A percentile compares a stretch with the other conserved stretches of the same genome.
These are phyloP conservation scores for Russula abietina DNA, from an alignment of 768 basidiomycete species.

Conservation along the genomic window DNA sequence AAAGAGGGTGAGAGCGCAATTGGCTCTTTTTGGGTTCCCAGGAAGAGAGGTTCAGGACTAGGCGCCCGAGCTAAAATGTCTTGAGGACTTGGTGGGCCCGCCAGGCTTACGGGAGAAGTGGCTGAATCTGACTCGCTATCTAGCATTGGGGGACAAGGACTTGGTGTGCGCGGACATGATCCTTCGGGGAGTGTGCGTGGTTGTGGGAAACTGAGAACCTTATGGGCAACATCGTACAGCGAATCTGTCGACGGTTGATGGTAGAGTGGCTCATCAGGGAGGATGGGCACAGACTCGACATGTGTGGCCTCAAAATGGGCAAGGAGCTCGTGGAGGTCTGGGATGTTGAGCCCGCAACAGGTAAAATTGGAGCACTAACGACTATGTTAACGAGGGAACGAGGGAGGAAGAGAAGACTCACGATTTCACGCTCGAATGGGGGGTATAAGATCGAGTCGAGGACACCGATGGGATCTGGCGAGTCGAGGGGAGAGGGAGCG, in stretches of 20 bases:
- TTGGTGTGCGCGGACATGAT: conserved; percentile 16
- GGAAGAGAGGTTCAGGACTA: not conserved
- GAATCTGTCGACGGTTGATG: conserved; percentile 18
- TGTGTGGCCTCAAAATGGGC: conserved; percentile 46
- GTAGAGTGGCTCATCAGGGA: conserved; percentile 15
- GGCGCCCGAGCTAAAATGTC: conserved; percentile 11
- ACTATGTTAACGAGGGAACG: too few species aligned
- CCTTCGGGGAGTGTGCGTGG: conserved; percentile 28
- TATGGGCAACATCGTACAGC: conserved; percentile 19
- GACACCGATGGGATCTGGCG: conserved; percentile 5
- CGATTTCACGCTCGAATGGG: conserved; percentile 26
- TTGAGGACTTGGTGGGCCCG: conserved; percentile 16
- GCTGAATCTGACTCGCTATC: conserved; percentile 19
- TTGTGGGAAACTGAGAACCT: conserved; percentile 33
- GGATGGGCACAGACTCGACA: conserved; percentile 28
- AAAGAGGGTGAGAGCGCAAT: conserved; percentile 22
- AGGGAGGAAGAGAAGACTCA: not conserved
- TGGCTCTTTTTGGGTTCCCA: conserved; percentile 8
- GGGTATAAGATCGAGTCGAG: conserved; percentile 20
- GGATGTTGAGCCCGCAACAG: conserved; percentile 43
- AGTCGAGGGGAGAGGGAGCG: conserved; percentile 20
- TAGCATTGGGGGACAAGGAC: conserved; percentile 12
- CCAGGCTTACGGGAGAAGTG: conserved; percentile 10
- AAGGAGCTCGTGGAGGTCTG: conserved; percentile 45
- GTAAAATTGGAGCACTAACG: conserved; percentile 40